Base-by-base conservation (phyloP, 2,329 filamentous ascomycete genomes). In the Colletotrichum sp. region DNA sequence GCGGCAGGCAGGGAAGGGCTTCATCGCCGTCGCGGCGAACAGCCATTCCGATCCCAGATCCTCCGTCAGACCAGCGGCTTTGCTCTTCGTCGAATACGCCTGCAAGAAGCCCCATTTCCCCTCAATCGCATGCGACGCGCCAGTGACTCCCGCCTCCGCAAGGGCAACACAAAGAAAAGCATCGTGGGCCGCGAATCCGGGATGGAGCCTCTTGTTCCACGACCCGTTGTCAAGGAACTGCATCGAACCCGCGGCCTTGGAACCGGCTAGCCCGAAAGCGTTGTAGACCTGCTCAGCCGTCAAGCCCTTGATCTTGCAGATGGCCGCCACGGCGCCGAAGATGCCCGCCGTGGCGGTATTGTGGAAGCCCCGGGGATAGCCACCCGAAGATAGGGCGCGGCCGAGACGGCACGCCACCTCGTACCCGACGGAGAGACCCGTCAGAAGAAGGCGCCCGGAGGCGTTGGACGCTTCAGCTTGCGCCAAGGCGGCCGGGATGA, bases 401-500 rank as follows among this genome's bases (percentile, higher is more conserved):
- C 79, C 78, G 25, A 81, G 77, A n/a, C 80, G 78, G 55, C 78
- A 81, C 4, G 78, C 79, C 25, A 80, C 76, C 72, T 82, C 80
- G 64, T 81, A 82, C 16, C 79, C 81, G 5, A 81, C 80, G 13
- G 80, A 79, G 7, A 79, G 64, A 27, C 70, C 76, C 6, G 71
- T 60, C 22, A 77, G 76, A 1, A 77, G 77, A 6, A 43, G n/a
- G 9, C 18, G 34, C 3, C 66, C 66, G 10, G 70, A 28, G 6
- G 70, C 36, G 30, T 25, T 28, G 5, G 69, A 70, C 22, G 70
- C 65, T 66, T 78, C 76, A 27, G 78, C 80, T 71, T 81, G 77
- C 77, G 8, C 66, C 10, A 82, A 71, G 9, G 83, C 83, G 4
- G 83, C 85, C 1, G 84, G 82, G 9, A 85, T 84, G 18, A 85